Evolutionary conservation across 805 yeast species (phyloP).

Genomic region (Torulaspora delbrueckii): DNA sequence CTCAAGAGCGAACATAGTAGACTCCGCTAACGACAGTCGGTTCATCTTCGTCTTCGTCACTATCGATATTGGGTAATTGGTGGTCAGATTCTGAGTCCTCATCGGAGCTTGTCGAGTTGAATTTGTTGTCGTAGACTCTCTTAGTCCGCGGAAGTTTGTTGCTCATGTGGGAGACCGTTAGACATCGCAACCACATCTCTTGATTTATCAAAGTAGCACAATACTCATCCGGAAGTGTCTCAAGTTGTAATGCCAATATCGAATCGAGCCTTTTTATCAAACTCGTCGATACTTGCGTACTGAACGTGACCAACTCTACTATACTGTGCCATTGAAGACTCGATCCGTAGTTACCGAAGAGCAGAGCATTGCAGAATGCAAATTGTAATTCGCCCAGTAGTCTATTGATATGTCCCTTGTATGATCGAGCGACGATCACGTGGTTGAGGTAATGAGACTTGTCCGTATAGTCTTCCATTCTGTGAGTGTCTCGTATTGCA

Average conservation of each 20-base stretch:
- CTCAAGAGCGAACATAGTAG: constrained; percentile 9
- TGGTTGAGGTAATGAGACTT: constrained; percentile 53
- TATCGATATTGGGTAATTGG: constrained; percentile 2
- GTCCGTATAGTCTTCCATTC: constrained; percentile 53
- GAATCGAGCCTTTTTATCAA: constrained; percentile 16
- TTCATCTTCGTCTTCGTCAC: constrained; percentile 17
- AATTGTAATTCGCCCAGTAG: constrained; percentile 53
- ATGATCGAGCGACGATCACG: constrained; percentile 30
- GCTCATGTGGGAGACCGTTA: constrained; percentile 16
- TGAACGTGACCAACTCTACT: constrained; percentile 36
- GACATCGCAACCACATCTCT: constrained; percentile 19
- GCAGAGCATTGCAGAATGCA: constrained; percentile 43
- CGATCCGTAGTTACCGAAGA: constrained; percentile 60
- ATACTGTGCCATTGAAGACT: constrained; percentile 60
- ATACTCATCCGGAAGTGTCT: constrained; percentile 26
- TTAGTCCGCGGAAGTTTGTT: constrained; percentile 3
- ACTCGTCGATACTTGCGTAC: constrained; percentile 12
- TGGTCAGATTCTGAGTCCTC: background rate
- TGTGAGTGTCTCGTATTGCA: constrained; percentile 34
- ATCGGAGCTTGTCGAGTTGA: background rate
- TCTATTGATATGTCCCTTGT: constrained; percentile 27
- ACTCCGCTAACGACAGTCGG: constrained; percentile 22
- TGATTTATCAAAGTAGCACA: constrained; percentile 20
- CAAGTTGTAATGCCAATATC: constrained; percentile 19
- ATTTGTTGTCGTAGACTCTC: constrained; percentile 1